Conservation (phyloP, 495 filamentous ascomycete genomes). For the Aspergillus heteromorphus region DNA sequence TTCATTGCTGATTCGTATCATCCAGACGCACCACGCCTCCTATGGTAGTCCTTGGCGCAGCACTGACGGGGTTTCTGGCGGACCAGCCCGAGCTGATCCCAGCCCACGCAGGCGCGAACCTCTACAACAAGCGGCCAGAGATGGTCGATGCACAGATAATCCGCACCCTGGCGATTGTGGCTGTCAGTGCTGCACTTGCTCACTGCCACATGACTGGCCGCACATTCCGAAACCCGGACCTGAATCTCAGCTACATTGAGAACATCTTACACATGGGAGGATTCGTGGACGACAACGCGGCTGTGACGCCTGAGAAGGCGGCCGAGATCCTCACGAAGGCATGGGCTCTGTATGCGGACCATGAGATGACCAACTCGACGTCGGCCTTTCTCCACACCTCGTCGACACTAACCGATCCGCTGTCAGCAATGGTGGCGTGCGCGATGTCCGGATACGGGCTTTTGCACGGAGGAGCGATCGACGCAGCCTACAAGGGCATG, state of each 20-base stretch:
- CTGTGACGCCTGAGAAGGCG: slow-evolving; percentile 14
- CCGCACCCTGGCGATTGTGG: background rate
- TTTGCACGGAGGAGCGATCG: slow-evolving; percentile 49
- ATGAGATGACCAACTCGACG: slow-evolving; percentile 51
- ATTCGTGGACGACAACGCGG: slow-evolving; percentile 21
- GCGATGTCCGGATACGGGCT: slow-evolving; percentile 42
- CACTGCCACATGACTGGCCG: background rate
- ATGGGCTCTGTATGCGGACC: slow-evolving; percentile 41
- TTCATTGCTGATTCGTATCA: background rate
- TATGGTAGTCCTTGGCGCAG: background rate
- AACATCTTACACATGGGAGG: slow-evolving; percentile 43
- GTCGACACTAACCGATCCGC: slow-evolving; percentile 43
- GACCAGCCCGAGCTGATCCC: background rate
- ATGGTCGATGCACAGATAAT: background rate
- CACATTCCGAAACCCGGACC: slow-evolving; percentile 29
- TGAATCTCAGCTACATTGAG: slow-evolving; percentile 35
- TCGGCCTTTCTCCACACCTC: slow-evolving; percentile 46
- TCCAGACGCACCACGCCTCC: background rate
- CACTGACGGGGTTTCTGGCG: background rate
- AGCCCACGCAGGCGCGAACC: background rate
- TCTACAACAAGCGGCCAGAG: background rate
- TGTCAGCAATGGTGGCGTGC: slow-evolving; percentile 32
- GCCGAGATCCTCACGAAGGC: background rate
- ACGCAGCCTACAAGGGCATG: slow-evolving; percentile 41
- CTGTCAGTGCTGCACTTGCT: background rate